Evolutionary conservation across 1,284 basidiomycete genomes (phyloP).

Genomic region (Leccinum fallax): DNA sequence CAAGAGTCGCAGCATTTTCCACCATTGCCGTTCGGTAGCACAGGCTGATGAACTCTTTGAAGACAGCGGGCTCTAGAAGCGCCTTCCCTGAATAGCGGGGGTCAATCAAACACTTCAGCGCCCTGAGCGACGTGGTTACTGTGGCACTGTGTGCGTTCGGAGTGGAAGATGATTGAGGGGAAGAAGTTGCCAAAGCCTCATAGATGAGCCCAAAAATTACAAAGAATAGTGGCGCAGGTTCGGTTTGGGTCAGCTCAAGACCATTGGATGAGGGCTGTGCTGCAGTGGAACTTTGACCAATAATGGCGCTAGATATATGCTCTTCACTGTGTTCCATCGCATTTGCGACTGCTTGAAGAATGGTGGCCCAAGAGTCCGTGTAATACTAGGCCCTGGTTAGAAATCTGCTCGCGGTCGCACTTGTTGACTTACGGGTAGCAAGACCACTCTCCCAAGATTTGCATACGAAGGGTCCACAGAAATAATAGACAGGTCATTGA

Average conservation of each 20-base stretch:
- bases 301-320: conserved; percentile 77
- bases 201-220: conserved; percentile 92
- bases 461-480: conserved; percentile 83
- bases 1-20: conserved; percentile 75
- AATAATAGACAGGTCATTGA: conserved; percentile 66
- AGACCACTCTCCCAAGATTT: conserved; percentile 86
- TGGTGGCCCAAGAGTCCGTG: conserved; percentile 78
- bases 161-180: conserved; percentile 54
- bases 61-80: conserved; percentile 78
- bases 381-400: conserved; percentile 72
- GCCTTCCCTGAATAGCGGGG: conserved; percentile 82
- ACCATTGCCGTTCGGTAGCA: conserved; percentile 91
- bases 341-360: conserved; percentile 86
- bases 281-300: conserved; percentile 54
- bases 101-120: conserved; percentile 77
- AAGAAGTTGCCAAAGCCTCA: conserved; percentile 79
- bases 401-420: neutral
- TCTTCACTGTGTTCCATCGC: conserved; percentile 76
- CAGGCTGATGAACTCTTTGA: conserved; percentile 88
- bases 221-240: conserved; percentile 85
- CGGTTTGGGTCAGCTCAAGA: conserved; percentile 45
- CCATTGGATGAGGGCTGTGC: conserved; percentile 28
- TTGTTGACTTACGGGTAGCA: conserved; percentile 73
- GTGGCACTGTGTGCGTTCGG: conserved; percentile 45
- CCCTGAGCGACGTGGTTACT: conserved; percentile 77